Evolutionary conservation across 257 asterid genomes (phyloP).

Genomic region (Mitragyna speciosa): DNA sequence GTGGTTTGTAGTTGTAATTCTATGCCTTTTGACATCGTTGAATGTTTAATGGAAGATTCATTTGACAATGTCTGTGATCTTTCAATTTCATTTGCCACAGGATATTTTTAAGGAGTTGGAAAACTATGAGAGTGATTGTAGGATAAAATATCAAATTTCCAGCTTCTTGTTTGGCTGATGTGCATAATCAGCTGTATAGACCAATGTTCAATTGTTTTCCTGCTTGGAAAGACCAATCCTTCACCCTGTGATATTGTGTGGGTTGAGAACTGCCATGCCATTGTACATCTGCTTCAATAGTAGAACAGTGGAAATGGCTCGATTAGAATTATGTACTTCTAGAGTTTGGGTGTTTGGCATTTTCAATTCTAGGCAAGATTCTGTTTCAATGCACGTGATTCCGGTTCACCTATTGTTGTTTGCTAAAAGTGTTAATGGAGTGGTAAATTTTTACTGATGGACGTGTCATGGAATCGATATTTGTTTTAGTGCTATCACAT

Average conservation of each 20-base stretch:
- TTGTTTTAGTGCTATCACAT: neutral
- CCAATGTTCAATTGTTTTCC: too few species aligned
- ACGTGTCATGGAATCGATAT: neutral
- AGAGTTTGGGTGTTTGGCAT: neutral
- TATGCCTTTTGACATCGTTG: neutral
- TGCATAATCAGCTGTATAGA: neutral
- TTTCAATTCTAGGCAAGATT: neutral
- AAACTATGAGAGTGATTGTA: neutral
- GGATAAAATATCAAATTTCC: neutral
- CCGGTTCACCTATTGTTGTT: neutral
- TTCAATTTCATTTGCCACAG: neutral
- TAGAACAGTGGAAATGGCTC: neutral
- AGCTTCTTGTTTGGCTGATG: neutral
- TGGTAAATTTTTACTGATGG: neutral
- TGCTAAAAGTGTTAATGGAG: neutral
- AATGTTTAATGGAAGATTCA: neutral
- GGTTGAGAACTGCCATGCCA: too few species aligned
- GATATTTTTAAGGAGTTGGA: neutral
- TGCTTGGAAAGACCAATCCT: neutral
- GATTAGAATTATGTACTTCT: neutral
- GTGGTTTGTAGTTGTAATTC: neutral
- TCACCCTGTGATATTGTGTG: neutral
- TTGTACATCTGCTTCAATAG: neutral
- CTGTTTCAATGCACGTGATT: neutral
- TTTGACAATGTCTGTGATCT: neutral